Evolutionary conservation across 257 asterid species (phyloP), one percentile per base, ranked within the genome.

Genomic region (Solanum gandarillasii): DNA sequence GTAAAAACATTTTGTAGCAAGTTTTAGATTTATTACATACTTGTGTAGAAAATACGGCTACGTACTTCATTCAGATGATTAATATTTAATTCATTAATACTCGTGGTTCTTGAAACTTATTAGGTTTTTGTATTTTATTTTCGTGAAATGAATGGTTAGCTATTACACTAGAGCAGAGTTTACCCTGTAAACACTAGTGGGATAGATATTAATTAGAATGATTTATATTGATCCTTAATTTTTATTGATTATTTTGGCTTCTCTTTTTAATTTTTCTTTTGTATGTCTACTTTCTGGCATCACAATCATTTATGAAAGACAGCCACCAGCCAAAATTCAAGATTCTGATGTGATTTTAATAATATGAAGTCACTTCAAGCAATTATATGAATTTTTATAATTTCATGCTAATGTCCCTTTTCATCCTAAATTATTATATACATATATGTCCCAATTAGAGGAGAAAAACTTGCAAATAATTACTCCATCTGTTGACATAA

Each of bases 321-420:
- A 93, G 93, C 91, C 92, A 91, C 43, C 58, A 86, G 90, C 94
- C 94, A 92, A 91, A 91, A 89, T 38, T 89, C 41, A 23, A 88
- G 93, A 92, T 90, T 87, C 89, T 87, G 87, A 87, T 88, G 29
- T 29, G 86, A 48, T 48, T 81, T 48, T 82, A 46, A 75, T 75
- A 36, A 16, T 29, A 81, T 16, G 68, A 46, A 29, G 38, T 48
- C 29, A 29, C 41, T 48, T 46, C 41, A 81, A 46, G 29, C 68
- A 8, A 32, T 52, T 35, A 46, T 81, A 48, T 46, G 41, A 36
- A 9, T 82, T 39, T 48, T 48, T 18, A 48, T 29, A 23, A 48
- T 48, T 2, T 82, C 70, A 48, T 29, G 86, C 70, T 82, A 82
- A 82, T 48, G 86, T 48, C 86, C 27, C 70, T 29, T 29, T 31